phyloP scores from a whole-genome alignment of 139 green algal species.

The Micractinium conductrix region DNA sequence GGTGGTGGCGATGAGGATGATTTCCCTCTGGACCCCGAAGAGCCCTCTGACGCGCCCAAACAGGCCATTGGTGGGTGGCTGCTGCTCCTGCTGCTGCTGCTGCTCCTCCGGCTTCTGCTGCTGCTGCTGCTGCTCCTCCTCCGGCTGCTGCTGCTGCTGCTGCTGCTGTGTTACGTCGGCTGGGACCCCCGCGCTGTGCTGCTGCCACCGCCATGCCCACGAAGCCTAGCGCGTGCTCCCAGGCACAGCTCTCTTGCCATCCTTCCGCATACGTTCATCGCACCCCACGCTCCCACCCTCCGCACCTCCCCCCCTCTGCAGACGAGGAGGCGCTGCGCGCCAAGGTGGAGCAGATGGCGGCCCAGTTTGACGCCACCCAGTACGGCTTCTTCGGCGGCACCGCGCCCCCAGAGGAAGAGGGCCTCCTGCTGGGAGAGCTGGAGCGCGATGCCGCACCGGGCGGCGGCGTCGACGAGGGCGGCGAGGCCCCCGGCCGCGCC shows the following conservation, averaged over 20 bases:
- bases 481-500: background rate
- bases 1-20: background rate
- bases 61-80: background rate
- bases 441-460: background rate
- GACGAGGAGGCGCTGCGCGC: constrained; percentile 35
- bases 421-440: constrained; percentile 24
- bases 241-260: too few species aligned
- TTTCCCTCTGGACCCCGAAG: constrained; percentile 29
- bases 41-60: background rate
- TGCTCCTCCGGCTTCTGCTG: too few species aligned
- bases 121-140: too few species aligned
- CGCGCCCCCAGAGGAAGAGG: background rate
- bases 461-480: background rate
- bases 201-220: too few species aligned
- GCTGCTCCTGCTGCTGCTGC: too few species aligned
- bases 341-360: constrained; percentile 27
- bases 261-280: too few species aligned
- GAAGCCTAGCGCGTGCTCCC: too few species aligned
- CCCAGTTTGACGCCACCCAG: constrained; percentile 44
- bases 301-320: background rate
- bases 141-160: too few species aligned
- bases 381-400: constrained; percentile 50
- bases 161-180: too few species aligned
- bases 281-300: background rate
- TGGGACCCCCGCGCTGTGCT: too few species aligned